Evolutionary conservation across 345 rosid genomes (phyloP).

Genomic region (Xanthoceras sorbifolium): DNA sequence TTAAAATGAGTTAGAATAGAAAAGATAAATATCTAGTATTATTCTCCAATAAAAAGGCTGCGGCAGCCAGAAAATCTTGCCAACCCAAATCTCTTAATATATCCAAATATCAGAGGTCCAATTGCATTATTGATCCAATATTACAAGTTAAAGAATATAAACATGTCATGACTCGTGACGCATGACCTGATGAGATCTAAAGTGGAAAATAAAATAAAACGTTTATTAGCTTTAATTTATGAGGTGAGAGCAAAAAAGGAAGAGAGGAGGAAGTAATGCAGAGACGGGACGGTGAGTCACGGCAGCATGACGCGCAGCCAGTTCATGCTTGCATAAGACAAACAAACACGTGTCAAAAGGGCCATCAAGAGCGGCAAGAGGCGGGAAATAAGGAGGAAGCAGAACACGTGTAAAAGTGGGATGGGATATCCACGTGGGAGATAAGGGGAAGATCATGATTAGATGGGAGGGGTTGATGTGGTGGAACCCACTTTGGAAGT

Average conservation of each 20-base stretch:
- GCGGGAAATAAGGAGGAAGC: background rate
- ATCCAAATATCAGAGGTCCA: background rate
- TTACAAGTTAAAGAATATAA: too few species aligned
- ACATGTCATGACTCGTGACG: too few species aligned
- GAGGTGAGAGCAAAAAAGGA: too few species aligned
- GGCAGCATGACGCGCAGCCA: conserved; percentile 11
- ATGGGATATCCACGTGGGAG: conserved; percentile 5
- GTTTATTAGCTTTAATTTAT: too few species aligned
- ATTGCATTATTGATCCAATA: background rate
- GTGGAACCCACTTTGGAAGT: conserved; percentile 15
- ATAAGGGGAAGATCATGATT: conserved; percentile 5
- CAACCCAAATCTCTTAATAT: background rate
- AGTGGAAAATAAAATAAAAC: too few species aligned
- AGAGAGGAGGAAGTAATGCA: background rate
- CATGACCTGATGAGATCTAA: background rate
- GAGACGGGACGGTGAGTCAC: background rate
- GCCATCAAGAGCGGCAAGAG: background rate
- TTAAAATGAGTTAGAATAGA: too few species aligned
- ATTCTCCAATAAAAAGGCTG: background rate
- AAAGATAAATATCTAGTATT: too few species aligned
- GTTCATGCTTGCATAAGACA: conserved; percentile 10
- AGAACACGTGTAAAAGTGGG: conserved; percentile 24
- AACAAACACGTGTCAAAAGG: conserved; percentile 16
- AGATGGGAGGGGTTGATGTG: background rate
- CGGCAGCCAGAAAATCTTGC: background rate